Evolutionary conservation across 305 asterid species (phyloP).

Genomic region (Rubia tinctorum): DNA sequence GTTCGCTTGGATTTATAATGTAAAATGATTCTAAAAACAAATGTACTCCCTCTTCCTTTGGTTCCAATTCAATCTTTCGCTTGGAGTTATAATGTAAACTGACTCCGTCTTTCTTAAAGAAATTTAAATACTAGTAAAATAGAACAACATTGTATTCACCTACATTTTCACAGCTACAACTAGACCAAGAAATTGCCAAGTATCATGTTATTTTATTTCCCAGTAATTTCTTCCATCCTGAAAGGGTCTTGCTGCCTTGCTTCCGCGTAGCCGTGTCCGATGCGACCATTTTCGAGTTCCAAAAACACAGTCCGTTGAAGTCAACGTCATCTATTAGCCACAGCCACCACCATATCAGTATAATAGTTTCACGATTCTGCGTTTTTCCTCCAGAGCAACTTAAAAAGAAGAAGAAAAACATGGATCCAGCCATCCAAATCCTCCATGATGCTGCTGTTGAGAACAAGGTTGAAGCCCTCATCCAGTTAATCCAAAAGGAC

Average conservation of each 20-base stretch:
- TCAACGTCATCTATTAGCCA: neutral
- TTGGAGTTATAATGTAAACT: too few species aligned
- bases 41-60: too few species aligned
- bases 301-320: neutral
- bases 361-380: neutral
- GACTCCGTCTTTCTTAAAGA: too few species aligned
- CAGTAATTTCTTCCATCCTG: neutral
- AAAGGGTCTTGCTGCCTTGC: neutral
- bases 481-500: constrained; percentile 21
- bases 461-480: constrained; percentile 14
- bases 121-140: too few species aligned
- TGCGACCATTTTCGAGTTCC: neutral
- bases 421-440: neutral
- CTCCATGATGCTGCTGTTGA: constrained; percentile 28
- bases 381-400: neutral
- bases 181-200: neutral
- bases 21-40: too few species aligned
- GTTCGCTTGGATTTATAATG: too few species aligned
- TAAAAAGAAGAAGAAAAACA: neutral
- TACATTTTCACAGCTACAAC: neutral
- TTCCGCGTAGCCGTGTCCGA: neutral
- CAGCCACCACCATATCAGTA: neutral
- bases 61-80: too few species aligned
- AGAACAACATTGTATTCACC: too few species aligned
- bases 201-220: neutral